These are phyloP conservation scores for Spencermartinsiella ligniputridi DNA, from an alignment of 1,139 yeast genomes.

Conservation along the genomic window DNA sequence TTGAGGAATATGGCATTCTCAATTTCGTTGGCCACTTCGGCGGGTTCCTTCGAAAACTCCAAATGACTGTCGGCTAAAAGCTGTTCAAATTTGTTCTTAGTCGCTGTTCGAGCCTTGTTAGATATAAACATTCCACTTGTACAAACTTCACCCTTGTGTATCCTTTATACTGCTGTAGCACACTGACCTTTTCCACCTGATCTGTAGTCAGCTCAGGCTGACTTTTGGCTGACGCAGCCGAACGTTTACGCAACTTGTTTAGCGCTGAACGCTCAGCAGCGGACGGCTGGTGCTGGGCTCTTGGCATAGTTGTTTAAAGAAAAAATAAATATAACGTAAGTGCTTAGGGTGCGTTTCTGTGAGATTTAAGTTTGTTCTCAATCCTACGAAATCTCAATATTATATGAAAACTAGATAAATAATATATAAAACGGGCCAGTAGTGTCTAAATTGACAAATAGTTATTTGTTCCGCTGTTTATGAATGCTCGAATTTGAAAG, in stretches of 20 bases:
- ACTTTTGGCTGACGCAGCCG: conserved; percentile 6
- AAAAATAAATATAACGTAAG: too few relatives aligned
- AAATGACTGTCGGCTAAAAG: conserved; percentile 7
- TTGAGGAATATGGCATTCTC: conserved; percentile 16
- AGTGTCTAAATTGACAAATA: too few relatives aligned
- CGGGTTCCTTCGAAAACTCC: conserved; percentile 3
- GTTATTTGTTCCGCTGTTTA: too few relatives aligned
- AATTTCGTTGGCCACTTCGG: conserved; percentile 16
- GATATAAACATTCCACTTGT: not conserved
- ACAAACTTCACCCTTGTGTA: too few relatives aligned
- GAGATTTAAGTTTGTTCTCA: too few relatives aligned
- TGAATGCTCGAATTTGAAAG: too few relatives aligned
- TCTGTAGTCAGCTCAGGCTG: conserved; percentile 12
- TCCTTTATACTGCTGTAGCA: too few relatives aligned
- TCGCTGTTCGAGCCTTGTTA: conserved; percentile 19
- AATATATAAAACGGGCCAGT: too few relatives aligned
- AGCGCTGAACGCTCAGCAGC: not conserved
- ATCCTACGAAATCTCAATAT: too few relatives aligned
- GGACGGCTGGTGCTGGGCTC: not conserved
- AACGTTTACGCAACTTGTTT: not conserved
- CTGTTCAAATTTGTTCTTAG: conserved; percentile 13
- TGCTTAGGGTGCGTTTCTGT: too few relatives aligned
- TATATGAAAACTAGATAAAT: too few relatives aligned
- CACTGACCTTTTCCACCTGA: conserved; percentile 19
- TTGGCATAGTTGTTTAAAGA: not conserved